Evolutionary conservation across 441 rosid genomes (phyloP), one percentile per base, ranked within the genome.

Genomic region (Pelargonium cotyledonis): DNA sequence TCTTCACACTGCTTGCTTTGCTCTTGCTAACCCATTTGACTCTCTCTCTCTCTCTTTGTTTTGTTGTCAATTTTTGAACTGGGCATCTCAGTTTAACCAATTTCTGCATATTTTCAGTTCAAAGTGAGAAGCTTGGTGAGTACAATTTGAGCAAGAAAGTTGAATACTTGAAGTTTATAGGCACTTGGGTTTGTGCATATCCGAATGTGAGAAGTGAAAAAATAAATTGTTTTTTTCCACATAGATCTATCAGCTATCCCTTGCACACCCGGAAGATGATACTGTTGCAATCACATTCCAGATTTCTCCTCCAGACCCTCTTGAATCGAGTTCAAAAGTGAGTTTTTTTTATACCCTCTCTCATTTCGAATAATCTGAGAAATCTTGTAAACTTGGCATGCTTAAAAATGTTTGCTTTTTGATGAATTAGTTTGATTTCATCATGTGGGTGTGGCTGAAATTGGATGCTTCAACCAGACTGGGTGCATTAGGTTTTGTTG

Each of bases 291-390:
- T 79, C 97, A 43, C 93, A 89, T 77, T 95, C 99, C 75, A 85
- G 95, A 81, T 92, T 95, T 79, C 98, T 95, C 70, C 92, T 89
- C 71, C 91, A 91, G 72, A 87, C 89, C 73, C 80, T 95, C 73
- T 67, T 81, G 75, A 90, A 85, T 77, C 91, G 96, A 29, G 80
- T 86, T 40, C 91, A 88, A n/a, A 87, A 86, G 99, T 95, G 67
- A 68, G 83, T 78, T 29, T 41, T 58, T 66, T 51, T 1, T 49
- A 14, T 14, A 46, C 4, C 51, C 51, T 4, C 6, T 49, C 5
- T 14, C 31, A 1, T 35, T 16, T 38, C n/a, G 29, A 0, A 29
- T 41, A 11, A 2, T 14, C 57, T 46, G 9, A 1, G 26, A 8
- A 0, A 9, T 16, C 26, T 43, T 6, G 8, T 6, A 55, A 40